A percentile compares a stretch with the other conserved stretches of the same genome.
Evolutionary conservation across 495 filamentous ascomycete genomes (phyloP).

Genomic region (Achaetomiella virescens): DNA sequence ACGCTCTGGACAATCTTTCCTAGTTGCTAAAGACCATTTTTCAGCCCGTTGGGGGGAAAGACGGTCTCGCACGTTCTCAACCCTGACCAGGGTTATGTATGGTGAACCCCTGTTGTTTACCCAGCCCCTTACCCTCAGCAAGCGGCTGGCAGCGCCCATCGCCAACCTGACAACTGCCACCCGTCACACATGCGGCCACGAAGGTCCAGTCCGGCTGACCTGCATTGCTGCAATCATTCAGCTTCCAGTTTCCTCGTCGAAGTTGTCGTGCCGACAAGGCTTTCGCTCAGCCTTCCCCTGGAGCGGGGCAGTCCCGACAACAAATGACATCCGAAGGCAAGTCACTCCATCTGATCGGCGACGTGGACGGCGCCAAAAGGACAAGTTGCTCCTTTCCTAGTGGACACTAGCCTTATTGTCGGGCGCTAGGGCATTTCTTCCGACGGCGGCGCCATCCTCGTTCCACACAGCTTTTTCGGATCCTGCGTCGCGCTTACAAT

Average conservation of each 20-base stretch:
- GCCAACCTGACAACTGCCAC: conserved; percentile 13
- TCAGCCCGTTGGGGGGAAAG: not conserved
- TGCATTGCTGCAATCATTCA: no score
- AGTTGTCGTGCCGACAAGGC: no score
- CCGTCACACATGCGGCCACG: conserved; percentile 1
- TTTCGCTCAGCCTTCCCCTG: no score
- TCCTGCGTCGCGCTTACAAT: not conserved
- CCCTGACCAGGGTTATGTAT: not conserved
- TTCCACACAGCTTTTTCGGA: not conserved
- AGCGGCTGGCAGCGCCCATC: conserved; percentile 1
- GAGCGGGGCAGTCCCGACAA: not conserved
- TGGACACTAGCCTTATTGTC: not conserved
- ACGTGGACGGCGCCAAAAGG: not conserved
- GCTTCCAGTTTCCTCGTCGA: no score
- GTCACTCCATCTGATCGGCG: not conserved
- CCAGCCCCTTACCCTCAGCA: conserved; percentile 7
- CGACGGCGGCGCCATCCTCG: not conserved
- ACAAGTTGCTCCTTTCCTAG: not conserved
- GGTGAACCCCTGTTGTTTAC: conserved; percentile 14
- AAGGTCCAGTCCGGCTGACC: not conserved
- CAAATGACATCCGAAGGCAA: not conserved
- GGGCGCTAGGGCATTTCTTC: not conserved
- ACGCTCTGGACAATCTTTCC: no score
- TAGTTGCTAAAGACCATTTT: no score
- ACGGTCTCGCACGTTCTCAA: not conserved